phyloP scores from a whole-genome alignment of 73 alveolate genomes.

The Symbiodinium natans region DNA sequence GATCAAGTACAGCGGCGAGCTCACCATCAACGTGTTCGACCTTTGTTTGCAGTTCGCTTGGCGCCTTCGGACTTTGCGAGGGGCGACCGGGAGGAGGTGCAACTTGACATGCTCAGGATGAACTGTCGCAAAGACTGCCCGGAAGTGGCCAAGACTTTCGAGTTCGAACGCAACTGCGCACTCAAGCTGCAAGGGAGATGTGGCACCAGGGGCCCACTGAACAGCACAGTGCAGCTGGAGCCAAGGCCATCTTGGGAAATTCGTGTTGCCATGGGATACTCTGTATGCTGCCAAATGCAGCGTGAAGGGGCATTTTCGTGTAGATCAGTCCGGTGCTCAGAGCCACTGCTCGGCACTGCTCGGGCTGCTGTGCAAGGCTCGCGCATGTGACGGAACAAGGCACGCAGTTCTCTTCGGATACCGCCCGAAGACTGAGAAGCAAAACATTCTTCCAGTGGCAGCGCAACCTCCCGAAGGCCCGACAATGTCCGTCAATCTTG shows the following conservation, averaged over 20 bases:
- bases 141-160: conserved; percentile 70
- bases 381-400: neutral
- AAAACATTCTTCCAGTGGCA: too few species aligned
- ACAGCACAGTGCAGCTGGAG: neutral
- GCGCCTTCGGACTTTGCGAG: neutral
- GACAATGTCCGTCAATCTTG: too few species aligned
- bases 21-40: conserved; percentile 66
- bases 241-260: conserved; percentile 70
- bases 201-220: neutral
- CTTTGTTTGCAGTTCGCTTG: neutral
- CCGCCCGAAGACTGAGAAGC: conserved; percentile 65
- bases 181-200: neutral
- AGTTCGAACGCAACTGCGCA: conserved; percentile 52
- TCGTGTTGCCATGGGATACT: conserved; percentile 82
- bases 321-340: conserved; percentile 15
- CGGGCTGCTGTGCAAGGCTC: neutral
- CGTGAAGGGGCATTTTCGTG: conserved; percentile 63
- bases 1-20: conserved; percentile 75
- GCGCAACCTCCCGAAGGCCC: too few species aligned
- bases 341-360: neutral
- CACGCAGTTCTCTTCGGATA: conserved; percentile 83
- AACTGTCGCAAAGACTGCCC: conserved; percentile 34
- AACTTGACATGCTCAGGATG: conserved; percentile 13
- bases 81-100: neutral
- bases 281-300: conserved; percentile 80